A percentile compares a stretch with the other conserved stretches of the same genome.
Evolutionary conservation across 108 stramenopile genomes (phyloP).

Genomic region (Conticribra weissflogii): DNA sequence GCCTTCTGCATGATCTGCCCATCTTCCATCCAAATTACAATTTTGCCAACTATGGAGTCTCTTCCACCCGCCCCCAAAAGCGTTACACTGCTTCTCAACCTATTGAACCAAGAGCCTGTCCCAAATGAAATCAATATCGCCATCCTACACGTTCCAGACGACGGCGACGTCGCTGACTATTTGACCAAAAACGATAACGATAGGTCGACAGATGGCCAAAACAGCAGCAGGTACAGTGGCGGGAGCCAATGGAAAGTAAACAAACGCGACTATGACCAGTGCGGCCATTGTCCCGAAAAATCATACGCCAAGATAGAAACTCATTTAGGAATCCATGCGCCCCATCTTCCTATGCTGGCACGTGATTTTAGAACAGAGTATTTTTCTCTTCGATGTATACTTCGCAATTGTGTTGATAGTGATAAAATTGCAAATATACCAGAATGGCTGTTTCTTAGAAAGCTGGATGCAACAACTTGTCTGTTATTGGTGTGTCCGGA

Average conservation of each 20-base stretch:
- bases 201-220: neutral
- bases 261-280: neutral
- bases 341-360: constrained; percentile 43
- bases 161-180: neutral
- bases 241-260: neutral
- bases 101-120: neutral
- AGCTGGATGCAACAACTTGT: constrained; percentile 28
- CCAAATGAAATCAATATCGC: constrained; percentile 18
- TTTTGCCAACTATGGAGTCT: neutral
- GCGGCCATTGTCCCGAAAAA: neutral
- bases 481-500: constrained; percentile 58
- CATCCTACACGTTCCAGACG: constrained; percentile 2
- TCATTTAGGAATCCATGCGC: constrained; percentile 54
- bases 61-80: neutral
- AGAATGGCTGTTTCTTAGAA: neutral
- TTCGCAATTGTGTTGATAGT: neutral
- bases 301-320: constrained; percentile 27
- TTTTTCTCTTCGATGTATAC: neutral
- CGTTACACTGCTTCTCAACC: neutral
- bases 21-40: too few relatives aligned
- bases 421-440: neutral
- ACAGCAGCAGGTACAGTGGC: neutral
- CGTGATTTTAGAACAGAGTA: constrained; percentile 49
- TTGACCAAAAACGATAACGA: too few relatives aligned
- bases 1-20: too few relatives aligned